Conservation (phyloP, 345 rosid genomes). For the Reutealis trisperma region DNA sequence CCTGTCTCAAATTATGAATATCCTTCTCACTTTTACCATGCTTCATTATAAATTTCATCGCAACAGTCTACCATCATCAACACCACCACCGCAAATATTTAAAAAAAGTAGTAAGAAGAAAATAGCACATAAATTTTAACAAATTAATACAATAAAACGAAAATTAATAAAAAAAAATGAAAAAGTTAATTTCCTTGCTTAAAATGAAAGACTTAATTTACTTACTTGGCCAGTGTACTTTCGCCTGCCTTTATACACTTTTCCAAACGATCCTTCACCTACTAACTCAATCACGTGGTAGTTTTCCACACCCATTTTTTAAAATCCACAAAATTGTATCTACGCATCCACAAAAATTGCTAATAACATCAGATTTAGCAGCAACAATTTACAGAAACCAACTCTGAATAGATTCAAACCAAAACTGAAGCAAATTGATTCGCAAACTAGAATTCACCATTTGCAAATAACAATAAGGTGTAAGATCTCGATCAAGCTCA, state of each 20-base stretch:
- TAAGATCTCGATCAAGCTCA: not conserved
- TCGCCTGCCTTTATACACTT: conserved; percentile 88
- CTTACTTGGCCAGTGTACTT: conserved; percentile 88
- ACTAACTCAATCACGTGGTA: conserved; percentile 95
- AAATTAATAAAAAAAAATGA: not conserved
- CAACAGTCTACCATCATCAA: conserved; percentile 67
- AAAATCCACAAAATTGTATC: not conserved
- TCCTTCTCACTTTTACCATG: conserved; percentile 95
- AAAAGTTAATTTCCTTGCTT: too few relatives aligned
- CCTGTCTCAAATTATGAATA: conserved; percentile 84
- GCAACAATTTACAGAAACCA: not conserved
- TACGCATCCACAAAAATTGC: not conserved
- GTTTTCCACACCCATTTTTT: conserved; percentile 73
- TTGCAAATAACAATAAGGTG: not conserved
- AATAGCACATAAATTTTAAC: too few relatives aligned
- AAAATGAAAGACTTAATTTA: conserved; percentile 12
- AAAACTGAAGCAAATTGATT: not conserved
- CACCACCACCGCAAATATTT: conserved; percentile 4
- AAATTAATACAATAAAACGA: not conserved
- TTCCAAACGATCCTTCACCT: conserved; percentile 97
- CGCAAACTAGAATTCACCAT: not conserved
- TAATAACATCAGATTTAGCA: not conserved
- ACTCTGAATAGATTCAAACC: not conserved
- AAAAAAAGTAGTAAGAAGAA: not conserved
- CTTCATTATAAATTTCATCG: conserved; percentile 95